Base-by-base conservation (phyloP, 805 yeast genomes). In the Saccharomycopsis fibuligera region DNA sequence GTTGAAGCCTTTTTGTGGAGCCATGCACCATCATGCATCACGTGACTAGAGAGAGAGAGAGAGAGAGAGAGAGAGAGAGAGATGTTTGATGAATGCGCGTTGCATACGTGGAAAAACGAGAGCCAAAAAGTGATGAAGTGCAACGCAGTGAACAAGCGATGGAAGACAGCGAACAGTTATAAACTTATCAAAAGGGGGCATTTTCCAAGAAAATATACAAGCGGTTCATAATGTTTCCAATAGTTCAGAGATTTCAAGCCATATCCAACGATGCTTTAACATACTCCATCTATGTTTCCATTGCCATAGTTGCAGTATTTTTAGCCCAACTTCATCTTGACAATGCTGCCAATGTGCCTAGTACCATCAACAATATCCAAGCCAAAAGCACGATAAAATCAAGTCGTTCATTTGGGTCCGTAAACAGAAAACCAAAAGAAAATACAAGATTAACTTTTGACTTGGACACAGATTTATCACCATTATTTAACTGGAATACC, bases 401-500 rank as follows among this genome's bases (percentile, higher is more conserved):
- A 54, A 80, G 80, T 56, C 78, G 79, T 57, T 71, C 74, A 51
- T 83, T 74, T 60, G 96, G 96, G 1, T 80, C 90, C 2, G 65
- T 65, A 6, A 73, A 73, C 50, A 79, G 81, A 44, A 75, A 72
- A 55, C 81, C 86, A 44, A 89, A 83, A 67, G 96, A 90, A 60
- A 87, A 87, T 62, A 72, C 84, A 49, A 77, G 74, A 57, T 63
- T 89, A 35, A 67, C 68, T 10, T 89, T 93, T 59, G 95, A 87
- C 62, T 67, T 93, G 41, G 78, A 78, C 4, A 70, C 77, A 1
- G 96, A 91, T 64, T 70, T 91, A 53, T 62, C 86, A 1, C 81
- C 87, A 1, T 72, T 93, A 45, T 90, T 90, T 75, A 89, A 85
- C 65, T 91, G 97, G 96, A 93, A 91, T 67, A 93, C 99, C 10